phyloP scores from a whole-genome alignment of 352 stramenopile genomes.

The Phytopythium mirpurense region DNA sequence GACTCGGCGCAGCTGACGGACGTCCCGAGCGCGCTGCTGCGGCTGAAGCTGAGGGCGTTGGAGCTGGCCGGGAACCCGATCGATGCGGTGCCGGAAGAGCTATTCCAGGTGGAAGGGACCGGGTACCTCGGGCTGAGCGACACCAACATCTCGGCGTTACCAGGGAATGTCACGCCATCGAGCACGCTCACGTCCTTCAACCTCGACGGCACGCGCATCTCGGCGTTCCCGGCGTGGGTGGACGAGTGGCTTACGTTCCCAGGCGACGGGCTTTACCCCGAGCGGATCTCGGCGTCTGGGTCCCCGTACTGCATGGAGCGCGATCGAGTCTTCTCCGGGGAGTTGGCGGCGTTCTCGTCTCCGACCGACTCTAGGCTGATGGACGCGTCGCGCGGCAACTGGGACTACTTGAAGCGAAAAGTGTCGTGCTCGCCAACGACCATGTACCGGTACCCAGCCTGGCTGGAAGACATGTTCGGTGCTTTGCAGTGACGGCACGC shows the following conservation, averaged over 20 bases:
- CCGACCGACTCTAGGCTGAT: neutral
- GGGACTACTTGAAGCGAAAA: neutral
- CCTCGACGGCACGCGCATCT: constrained; percentile 17
- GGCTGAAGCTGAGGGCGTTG: neutral
- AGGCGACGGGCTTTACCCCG: constrained; percentile 1
- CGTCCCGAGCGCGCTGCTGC: constrained; percentile 1
- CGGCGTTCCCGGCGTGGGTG: constrained; percentile 17
- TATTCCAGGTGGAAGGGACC: constrained; percentile 19
- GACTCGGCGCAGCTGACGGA: neutral
- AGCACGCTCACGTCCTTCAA: constrained; percentile 7
- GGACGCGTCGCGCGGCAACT: neutral
- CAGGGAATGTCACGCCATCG: constrained; percentile 10
- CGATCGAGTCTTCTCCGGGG: constrained; percentile 10
- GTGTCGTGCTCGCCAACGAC: neutral
- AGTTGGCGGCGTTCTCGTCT: constrained; percentile 6
- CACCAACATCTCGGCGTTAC: constrained; percentile 15
- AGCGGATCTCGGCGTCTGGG: neutral
- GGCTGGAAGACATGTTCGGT: neutral
- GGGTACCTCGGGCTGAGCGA: constrained; percentile 19
- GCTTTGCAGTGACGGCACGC: neutral
- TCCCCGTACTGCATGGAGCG: constrained; percentile 15
- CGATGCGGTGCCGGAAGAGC: constrained; percentile 12
- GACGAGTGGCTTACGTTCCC: constrained; percentile 16
- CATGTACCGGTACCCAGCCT: neutral
- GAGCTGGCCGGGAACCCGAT: constrained; percentile 13